Evolutionary conservation across 2,329 filamentous ascomycete species (phyloP), one percentile per base, ranked within the genome.

Genomic region (Fusarium decemcellulare): DNA sequence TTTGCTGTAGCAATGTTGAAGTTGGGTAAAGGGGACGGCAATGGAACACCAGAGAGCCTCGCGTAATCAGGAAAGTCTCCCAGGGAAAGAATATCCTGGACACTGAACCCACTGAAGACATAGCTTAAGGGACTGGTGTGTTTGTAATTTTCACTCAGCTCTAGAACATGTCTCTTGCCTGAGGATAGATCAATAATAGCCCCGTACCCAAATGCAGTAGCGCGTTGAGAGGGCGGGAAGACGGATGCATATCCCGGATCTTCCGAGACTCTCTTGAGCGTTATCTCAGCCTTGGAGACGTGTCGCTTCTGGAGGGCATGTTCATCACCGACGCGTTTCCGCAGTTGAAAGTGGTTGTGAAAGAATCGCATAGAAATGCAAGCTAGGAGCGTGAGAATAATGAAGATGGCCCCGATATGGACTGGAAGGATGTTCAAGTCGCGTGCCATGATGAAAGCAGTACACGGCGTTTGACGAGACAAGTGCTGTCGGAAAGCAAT

Each of bases 201-300:
- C 11, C 8, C 30, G 15, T 15, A 9, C 3, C 29, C 11, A 50
- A 50, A 50, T 29, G 8, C 46, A 18, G 7, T 8, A 12, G 4
- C 46, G 5, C 16, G n/a, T 16, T 50, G 46, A 12, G 46, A 50
- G 15, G 46, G 46, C 18, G 46, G 46, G 8, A 50, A 50, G 7
- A 15, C 30, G 2, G 6, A 9, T 3, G 11, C 8, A 30, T 50
- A 50, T 6, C 7, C 8, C 7, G n/a, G n/a, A 4, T 23, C 23
- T 23, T 5, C 44, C n/a, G 44, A 47, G 44, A 7, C 10, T 30
- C 29, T 18, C 10, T 18, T 11, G n/a, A 30, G 30, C 11, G 6
- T 5, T 2, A 12, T 15, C 34, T 11, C 11, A 1, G n/a, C 7
- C 11, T 15, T 14, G 2, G 11, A 14, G 1, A 4, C 9, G 30